Base-by-base conservation (phyloP, 2,329 filamentous ascomycete species). In the Aspergillus uvarum region DNA sequence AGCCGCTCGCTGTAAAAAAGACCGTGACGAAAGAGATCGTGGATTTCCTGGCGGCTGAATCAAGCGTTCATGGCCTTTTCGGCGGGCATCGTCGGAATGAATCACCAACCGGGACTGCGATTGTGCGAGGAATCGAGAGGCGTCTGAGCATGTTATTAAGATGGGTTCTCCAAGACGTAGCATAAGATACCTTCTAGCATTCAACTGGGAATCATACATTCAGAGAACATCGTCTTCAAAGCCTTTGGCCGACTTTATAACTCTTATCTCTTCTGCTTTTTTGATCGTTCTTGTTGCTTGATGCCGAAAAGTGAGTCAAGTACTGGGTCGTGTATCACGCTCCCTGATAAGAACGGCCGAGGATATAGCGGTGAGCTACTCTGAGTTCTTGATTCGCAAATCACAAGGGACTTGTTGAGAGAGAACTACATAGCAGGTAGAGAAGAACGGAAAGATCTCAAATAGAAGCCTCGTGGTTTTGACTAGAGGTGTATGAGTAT, bases 51-150 rank as follows among this genome's bases (percentile, higher is more conserved):
- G 80, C 63, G 74, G 78, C 65, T 76, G 79, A 68, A 75, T 78
- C 66, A 76, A 76, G 63, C 80, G 81, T 70, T 79, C 81, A 71
- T 79, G 73, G 53, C 77, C 80, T 71, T 76, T 80, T 65, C 76
- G 70, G 67, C 82, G 76, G 56, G 74, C 65, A 54, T 80, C 76
- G 59, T 86, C 86, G 61, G 85, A 77, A 74, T 89, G 85, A 78
- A 92, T 87, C 67, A 89, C 91, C 70, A 98, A 82, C 64, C 92
- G 89, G 63, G 93, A 96, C 82, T 96, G 93, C 67, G 93, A 97
- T 85, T 98, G 95, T 63, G 93, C 91, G 70, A 99, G 87, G 76
- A 99, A 99, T 69, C 89, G 89, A 67, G 94, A 98, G 71, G 95
- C 95, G 88, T 98, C 95, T 79, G 19, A 47, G 44, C 52, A 44